Conservation (phyloP, 116 monocot species). For the Zostera marina region DNA sequence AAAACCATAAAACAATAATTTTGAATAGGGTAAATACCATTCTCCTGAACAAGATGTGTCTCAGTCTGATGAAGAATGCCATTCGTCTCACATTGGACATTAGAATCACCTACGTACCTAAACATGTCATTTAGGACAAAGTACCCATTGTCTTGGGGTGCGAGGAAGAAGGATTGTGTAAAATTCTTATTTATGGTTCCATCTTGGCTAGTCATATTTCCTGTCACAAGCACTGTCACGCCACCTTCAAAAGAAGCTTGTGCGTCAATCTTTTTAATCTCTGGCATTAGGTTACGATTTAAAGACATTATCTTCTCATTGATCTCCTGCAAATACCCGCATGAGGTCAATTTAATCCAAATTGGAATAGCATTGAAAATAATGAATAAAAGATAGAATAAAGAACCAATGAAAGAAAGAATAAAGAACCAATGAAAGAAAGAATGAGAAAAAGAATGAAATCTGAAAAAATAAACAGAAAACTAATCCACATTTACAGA, state of each 20-base stretch:
- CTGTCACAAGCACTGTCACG: conserved; percentile 82
- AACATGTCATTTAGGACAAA: conserved; percentile 91
- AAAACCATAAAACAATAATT: not conserved
- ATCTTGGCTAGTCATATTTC: conserved; percentile 46
- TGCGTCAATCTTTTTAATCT: conserved; percentile 73
- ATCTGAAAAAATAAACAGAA: not conserved
- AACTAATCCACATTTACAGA: not conserved
- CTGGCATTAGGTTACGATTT: conserved; percentile 33
- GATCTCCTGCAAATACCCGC: conserved; percentile 34
- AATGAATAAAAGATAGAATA: too few relatives aligned
- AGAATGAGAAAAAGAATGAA: too few relatives aligned
- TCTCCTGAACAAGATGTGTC: not conserved
- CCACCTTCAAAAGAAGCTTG: conserved; percentile 64
- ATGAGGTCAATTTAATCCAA: too few relatives aligned
- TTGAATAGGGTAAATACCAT: not conserved
- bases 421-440: too few relatives aligned
- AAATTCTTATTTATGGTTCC: conserved; percentile 37
- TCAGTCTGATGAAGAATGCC: not conserved
- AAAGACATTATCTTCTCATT: conserved; percentile 72
- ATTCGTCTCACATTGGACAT: not conserved
- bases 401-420: too few relatives aligned
- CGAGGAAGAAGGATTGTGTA: conserved; percentile 87
- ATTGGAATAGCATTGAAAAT: too few relatives aligned
- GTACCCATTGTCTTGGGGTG: conserved; percentile 75
- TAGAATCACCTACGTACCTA: conserved; percentile 29